Evolutionary conservation across 192 early-diverging fungal species (phyloP).

Genomic region (Irineochytrium annulatum): DNA sequence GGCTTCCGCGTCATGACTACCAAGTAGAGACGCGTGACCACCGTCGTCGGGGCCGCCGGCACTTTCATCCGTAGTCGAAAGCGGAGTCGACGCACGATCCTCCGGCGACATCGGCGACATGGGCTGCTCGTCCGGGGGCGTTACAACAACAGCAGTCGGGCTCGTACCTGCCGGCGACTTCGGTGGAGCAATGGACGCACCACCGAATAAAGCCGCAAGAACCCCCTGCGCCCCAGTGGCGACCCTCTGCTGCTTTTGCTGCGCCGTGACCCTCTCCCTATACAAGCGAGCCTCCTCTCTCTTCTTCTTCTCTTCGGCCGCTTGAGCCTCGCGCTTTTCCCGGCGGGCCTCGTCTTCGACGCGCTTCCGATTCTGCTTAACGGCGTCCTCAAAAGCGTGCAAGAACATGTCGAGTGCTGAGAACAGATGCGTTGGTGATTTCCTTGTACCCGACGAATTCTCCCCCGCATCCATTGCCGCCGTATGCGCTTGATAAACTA

Average conservation of each 20-base stretch:
- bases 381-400: slow-evolving; percentile 38
- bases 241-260: background rate
- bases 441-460: slow-evolving; percentile 5
- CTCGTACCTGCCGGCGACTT: background rate
- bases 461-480: background rate
- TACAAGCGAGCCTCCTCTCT: slow-evolving; percentile 20
- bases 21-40: slow-evolving; percentile 9
- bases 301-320: slow-evolving; percentile 17
- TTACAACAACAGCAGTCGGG: background rate
- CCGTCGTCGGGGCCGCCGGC: slow-evolving; percentile 1
- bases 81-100: background rate
- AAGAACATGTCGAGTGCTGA: slow-evolving; percentile 40
- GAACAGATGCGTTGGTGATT: slow-evolving; percentile 37
- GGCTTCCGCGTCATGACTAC: slow-evolving; percentile 24
- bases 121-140: background rate
- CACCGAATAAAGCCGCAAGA: background rate
- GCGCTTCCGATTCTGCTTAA: slow-evolving; percentile 29
- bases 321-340: slow-evolving; percentile 18
- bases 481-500: slow-evolving; percentile 2
- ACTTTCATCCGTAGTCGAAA: background rate
- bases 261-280: slow-evolving; percentile 9
- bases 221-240: background rate
- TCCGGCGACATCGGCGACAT: background rate
- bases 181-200: background rate
- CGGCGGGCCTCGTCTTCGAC: slow-evolving; percentile 33